These are phyloP conservation scores for Polyporus arcularius DNA, from an alignment of 768 basidiomycete genomes.

Conservation along the genomic window DNA sequence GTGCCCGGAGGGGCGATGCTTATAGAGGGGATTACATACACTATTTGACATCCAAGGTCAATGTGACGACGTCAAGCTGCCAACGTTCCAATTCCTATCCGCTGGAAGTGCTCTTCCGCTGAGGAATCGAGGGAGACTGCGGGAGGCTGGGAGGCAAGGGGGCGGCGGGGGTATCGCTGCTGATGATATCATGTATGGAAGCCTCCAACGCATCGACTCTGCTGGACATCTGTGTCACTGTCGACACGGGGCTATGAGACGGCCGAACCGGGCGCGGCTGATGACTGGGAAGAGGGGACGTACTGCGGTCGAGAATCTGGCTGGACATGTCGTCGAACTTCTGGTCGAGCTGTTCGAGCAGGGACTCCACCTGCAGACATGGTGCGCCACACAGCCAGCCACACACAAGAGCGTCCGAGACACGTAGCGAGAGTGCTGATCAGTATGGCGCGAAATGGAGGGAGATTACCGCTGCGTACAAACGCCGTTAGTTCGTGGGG, in stretches of 20 bases:
- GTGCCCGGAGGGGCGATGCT: too few species aligned
- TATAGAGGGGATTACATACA: conserved; percentile 18
- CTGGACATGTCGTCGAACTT: conserved; percentile 94
- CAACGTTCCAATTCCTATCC: conserved; percentile 1
- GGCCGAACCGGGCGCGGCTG: background rate
- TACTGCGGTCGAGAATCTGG: conserved; percentile 84
- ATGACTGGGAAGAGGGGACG: conserved; percentile 30
- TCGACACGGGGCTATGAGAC: conserved; percentile 12
- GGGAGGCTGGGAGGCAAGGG: conserved; percentile 46
- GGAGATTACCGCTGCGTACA: conserved; percentile 50
- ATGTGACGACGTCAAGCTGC: conserved; percentile 3
- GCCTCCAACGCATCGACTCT: conserved; percentile 88
- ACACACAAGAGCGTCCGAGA: background rate
- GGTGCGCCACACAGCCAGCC: background rate
- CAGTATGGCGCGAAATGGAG: conserved; percentile 5
- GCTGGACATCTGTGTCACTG: conserved; percentile 92
- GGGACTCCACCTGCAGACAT: conserved; percentile 71
- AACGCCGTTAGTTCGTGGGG: conserved; percentile 95
- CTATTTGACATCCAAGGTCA: background rate
- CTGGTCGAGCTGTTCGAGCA: conserved; percentile 84
- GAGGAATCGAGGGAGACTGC: conserved; percentile 51
- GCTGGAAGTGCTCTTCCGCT: conserved; percentile 23
- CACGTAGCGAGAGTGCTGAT: background rate
- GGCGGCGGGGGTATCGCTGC: conserved; percentile 54
- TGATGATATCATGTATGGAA: conserved; percentile 91